A percentile compares a stretch with the other conserved stretches of the same genome.
Conservation (phyloP, 1,284 basidiomycete genomes). For the Cryptococcus sp. region DNA sequence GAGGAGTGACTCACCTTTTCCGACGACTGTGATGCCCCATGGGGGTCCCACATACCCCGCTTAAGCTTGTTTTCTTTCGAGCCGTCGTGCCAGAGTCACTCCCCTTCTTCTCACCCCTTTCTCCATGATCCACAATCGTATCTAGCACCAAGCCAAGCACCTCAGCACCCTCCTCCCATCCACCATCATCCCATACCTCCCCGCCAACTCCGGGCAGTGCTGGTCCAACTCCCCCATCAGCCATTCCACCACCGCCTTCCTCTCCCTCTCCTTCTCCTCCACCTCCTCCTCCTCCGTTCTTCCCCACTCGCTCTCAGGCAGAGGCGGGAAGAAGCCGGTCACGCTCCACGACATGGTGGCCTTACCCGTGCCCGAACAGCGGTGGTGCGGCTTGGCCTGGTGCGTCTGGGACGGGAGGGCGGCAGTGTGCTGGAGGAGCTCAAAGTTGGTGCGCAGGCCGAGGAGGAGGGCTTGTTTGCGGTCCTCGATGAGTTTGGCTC, state of each 20-base stretch:
- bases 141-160: slow-evolving; percentile 11
- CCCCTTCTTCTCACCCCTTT: neutral
- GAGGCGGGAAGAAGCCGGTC: slow-evolving; percentile 1
- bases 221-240: slow-evolving; percentile 10
- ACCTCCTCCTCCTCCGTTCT: neutral
- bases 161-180: slow-evolving; percentile 8
- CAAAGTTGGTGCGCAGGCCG: slow-evolving; percentile 6
- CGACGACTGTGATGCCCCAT: too few relatives aligned
- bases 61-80: too few relatives aligned
- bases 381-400: neutral
- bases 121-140: neutral
- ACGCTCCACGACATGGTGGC: neutral
- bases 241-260: slow-evolving; percentile 3
- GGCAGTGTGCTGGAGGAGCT: neutral
- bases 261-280: slow-evolving; percentile 6
- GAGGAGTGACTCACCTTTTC: too few relatives aligned
- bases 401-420: neutral
- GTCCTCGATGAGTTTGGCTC: slow-evolving; percentile 7
- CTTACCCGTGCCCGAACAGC: neutral
- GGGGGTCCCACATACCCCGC: too few relatives aligned
- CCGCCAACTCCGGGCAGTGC: slow-evolving; percentile 2
- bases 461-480: slow-evolving; percentile 4
- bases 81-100: too few relatives aligned
- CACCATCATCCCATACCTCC: slow-evolving; percentile 7
- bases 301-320: neutral